Conservation (phyloP, 2,329 filamentous ascomycete species). For the Leptodontidium sp. region DNA sequence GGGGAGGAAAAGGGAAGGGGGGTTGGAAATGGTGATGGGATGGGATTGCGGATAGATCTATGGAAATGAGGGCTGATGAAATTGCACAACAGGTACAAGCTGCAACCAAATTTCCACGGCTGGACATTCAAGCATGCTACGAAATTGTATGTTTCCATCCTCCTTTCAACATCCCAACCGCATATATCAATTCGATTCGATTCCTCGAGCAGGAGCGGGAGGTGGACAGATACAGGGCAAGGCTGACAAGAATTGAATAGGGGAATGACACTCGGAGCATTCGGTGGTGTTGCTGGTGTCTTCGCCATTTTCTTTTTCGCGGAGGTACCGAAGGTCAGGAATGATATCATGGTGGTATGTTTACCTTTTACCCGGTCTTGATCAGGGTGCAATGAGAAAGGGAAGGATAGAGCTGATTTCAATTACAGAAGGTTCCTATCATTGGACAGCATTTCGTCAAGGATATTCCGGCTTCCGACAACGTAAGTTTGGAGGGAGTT, state of each 20-base stretch:
- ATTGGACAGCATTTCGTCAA: conserved; percentile 60
- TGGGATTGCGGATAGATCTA: neutral
- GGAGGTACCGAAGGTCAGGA: conserved; percentile 67
- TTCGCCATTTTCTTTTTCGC: conserved; percentile 68
- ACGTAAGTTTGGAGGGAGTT: conserved; percentile 57
- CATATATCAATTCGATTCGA: neutral
- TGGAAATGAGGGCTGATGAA: conserved; percentile 27
- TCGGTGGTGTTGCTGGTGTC: conserved; percentile 63
- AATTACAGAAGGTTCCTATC: conserved; percentile 62
- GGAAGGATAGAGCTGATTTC: conserved; percentile 26
- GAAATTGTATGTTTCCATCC: conserved; percentile 55
- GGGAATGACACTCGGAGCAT: conserved; percentile 59
- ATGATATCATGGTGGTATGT: conserved; percentile 65
- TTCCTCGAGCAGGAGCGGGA: neutral
- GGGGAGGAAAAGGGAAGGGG: neutral
- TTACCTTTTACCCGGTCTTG: neutral
- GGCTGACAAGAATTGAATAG: conserved; percentile 48
- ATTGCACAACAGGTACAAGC: conserved; percentile 59
- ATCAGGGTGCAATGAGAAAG: neutral
- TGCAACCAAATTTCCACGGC: conserved; percentile 63
- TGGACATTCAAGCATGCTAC: conserved; percentile 57
- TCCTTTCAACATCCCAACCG: neutral
- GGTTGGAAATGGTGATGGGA: neutral
- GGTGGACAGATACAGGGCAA: neutral
- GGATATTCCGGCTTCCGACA: conserved; percentile 66